Conservation (phyloP, 1,284 basidiomycete genomes). For the Athelia sp. region DNA sequence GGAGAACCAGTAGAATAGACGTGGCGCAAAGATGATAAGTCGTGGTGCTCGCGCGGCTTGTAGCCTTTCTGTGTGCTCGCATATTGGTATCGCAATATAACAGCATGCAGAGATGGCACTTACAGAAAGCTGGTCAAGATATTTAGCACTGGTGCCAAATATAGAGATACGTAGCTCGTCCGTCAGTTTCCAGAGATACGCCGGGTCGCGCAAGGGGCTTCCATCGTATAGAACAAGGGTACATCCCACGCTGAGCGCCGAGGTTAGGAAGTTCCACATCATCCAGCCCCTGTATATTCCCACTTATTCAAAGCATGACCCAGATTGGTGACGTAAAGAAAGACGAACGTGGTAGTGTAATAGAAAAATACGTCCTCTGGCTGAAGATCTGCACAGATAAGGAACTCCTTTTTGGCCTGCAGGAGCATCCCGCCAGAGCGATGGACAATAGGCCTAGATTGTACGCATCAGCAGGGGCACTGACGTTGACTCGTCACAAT, state of each 20-base stretch:
- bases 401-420: slow-evolving; percentile 78
- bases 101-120: slow-evolving; percentile 14
- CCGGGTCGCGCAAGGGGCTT: slow-evolving; percentile 70
- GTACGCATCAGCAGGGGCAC: slow-evolving; percentile 29
- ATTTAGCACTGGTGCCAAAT: slow-evolving; percentile 83
- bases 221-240: slow-evolving; percentile 83
- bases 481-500: slow-evolving; percentile 54
- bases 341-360: slow-evolving; percentile 78
- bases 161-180: slow-evolving; percentile 74
- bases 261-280: slow-evolving; percentile 83
- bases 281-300: slow-evolving; percentile 63
- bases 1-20: slow-evolving; percentile 86
- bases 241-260: slow-evolving; percentile 65
- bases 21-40: slow-evolving; percentile 57
- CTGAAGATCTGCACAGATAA: slow-evolving; percentile 70
- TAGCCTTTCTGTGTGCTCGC: slow-evolving; percentile 50
- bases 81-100: no score
- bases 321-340: slow-evolving; percentile 35
- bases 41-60: slow-evolving; percentile 62
- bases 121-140: slow-evolving; percentile 74
- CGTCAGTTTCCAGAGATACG: slow-evolving; percentile 69
- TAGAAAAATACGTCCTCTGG: slow-evolving; percentile 80
- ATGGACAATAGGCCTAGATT: slow-evolving; percentile 72
- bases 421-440: slow-evolving; percentile 85
- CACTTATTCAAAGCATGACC: slow-evolving; percentile 46